Conservation (phyloP, 2,329 filamentous ascomycete genomes). For the Talaromyces verruculosus region DNA sequence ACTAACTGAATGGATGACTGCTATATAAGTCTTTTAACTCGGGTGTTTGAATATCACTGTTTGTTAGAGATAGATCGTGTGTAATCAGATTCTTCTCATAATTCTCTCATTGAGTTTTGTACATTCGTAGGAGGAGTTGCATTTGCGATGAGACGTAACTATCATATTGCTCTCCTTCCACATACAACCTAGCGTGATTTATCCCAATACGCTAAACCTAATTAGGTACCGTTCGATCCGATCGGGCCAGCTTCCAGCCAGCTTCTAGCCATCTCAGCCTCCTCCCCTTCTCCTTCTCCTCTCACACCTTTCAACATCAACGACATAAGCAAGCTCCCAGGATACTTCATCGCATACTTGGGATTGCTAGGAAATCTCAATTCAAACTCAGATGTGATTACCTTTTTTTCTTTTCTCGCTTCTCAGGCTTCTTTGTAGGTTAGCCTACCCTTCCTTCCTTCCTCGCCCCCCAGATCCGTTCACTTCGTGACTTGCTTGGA, state of each 20-base stretch:
- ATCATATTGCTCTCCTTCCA: not conserved
- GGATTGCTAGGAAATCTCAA: not conserved
- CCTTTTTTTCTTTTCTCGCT: not conserved
- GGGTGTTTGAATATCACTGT: not conserved
- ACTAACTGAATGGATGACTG: not conserved
- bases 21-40: not conserved
- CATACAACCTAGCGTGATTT: not conserved
- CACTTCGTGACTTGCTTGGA: slow-evolving; percentile 22
- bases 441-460: slow-evolving; percentile 34
- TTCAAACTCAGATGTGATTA: slow-evolving; percentile 3
- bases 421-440: slow-evolving; percentile 41
- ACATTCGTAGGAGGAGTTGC: not conserved
- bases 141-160: not conserved
- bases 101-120: not conserved
- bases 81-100: not conserved
- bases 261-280: slow-evolving; percentile 5
- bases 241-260: slow-evolving; percentile 2
- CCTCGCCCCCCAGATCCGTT: slow-evolving; percentile 22
- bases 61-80: not conserved
- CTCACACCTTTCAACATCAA: not conserved
- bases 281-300: not conserved
- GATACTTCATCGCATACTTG: not conserved
- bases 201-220: not conserved
- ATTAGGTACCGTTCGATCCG: not conserved
- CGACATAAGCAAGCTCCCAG: slow-evolving; percentile 3